These are phyloP conservation scores for Clarkia xantiana DNA, from an alignment of 345 rosid species.

Conservation along the genomic window DNA sequence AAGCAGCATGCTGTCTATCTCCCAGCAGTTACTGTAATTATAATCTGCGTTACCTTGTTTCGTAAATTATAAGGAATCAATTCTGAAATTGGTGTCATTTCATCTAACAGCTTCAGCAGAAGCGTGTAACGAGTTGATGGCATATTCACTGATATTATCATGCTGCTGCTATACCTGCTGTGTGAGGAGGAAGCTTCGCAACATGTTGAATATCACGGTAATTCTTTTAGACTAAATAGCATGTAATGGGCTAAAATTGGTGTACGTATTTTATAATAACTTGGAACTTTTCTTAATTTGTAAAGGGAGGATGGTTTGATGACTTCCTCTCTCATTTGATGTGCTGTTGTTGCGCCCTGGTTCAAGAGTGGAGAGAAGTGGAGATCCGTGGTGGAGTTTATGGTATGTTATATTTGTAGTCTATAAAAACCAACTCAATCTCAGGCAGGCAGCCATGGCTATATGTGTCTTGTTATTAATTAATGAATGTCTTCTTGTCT, in stretches of 20 bases:
- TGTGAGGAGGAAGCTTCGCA: slow-evolving; percentile 69
- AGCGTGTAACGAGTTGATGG: slow-evolving; percentile 70
- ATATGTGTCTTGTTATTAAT: no score
- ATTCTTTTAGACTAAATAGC: no score
- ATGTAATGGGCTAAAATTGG: no score
- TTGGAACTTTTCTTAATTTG: no score
- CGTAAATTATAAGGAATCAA: no score
- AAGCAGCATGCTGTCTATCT: no score
- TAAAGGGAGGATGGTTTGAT: slow-evolving; percentile 76
- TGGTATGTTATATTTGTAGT: no score
- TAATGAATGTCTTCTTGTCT: no score
- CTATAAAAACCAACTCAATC: slow-evolving; percentile 8
- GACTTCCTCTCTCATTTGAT: slow-evolving; percentile 88
- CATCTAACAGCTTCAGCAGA: slow-evolving; percentile 80
- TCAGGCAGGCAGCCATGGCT: not conserved
- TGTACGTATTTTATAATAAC: no score
- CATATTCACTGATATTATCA: slow-evolving; percentile 64
- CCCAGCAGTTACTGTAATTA: no score
- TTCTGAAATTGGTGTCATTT: no score
- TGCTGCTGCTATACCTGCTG: slow-evolving; percentile 96
- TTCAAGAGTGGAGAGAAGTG: slow-evolving; percentile 90
- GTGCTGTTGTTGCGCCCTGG: slow-evolving; percentile 96
- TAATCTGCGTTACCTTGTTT: no score
- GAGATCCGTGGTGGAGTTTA: slow-evolving; percentile 64
- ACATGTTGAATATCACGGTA: slow-evolving; percentile 72